These are phyloP conservation scores for Talaromyces piceae DNA, from an alignment of 2,329 filamentous ascomycete species.

Conservation along the genomic window DNA sequence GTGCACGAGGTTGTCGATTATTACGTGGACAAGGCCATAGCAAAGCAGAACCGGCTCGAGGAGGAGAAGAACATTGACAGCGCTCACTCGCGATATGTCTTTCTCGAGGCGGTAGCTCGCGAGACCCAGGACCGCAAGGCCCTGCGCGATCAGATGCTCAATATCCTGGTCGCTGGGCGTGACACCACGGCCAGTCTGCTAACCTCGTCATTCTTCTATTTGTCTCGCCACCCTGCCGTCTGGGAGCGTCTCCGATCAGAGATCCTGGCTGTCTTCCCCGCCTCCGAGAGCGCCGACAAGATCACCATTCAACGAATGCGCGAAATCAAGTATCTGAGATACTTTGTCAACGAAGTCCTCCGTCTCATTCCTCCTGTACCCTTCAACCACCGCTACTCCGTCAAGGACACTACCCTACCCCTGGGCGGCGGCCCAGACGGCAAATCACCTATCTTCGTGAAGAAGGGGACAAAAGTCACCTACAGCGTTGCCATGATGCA, in stretches of 20 bases:
- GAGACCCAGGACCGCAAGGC: constrained; percentile 40
- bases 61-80: constrained; percentile 8
- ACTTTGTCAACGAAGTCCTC: constrained; percentile 28
- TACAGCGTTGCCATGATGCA: constrained; percentile 70
- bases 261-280: constrained; percentile 42
- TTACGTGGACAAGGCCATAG: constrained; percentile 68
- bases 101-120: constrained; percentile 49
- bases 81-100: constrained; percentile 40
- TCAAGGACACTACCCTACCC: constrained; percentile 11
- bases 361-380: constrained; percentile 48
- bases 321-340: constrained; percentile 27
- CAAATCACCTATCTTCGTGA: constrained; percentile 54
- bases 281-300: constrained; percentile 6
- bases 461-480: constrained; percentile 56
- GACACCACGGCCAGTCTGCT: constrained; percentile 46
- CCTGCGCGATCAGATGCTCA: constrained; percentile 43
- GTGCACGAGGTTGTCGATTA: constrained; percentile 34
- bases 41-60: constrained; percentile 40
- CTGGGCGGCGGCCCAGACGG: constrained; percentile 18
- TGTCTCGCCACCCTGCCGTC: constrained; percentile 33
- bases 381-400: constrained; percentile 40
- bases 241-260: constrained; percentile 29
- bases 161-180: constrained; percentile 45
- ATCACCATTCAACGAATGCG: constrained; percentile 29
- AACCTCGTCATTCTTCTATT: constrained; percentile 38